A percentile compares a stretch with the other conserved stretches of the same genome.
Evolutionary conservation across 164 flowering plant genomes (phyloP).

Genomic region (Piper betle): DNA sequence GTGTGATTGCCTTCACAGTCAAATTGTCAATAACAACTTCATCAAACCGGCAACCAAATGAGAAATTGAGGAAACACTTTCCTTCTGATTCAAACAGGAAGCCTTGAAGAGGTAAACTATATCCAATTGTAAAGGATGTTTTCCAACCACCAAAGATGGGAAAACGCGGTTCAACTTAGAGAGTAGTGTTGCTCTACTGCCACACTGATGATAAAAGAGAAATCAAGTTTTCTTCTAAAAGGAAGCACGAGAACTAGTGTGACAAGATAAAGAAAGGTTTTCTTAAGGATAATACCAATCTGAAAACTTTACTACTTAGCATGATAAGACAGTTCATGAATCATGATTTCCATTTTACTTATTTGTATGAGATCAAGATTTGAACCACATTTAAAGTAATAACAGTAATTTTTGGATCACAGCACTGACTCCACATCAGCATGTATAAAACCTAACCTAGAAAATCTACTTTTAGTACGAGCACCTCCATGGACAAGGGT

Average conservation of each 20-base stretch:
- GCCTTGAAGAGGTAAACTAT: constrained; percentile 81
- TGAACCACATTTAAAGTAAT: too few species aligned
- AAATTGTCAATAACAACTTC: constrained; percentile 67
- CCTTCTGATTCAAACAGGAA: constrained; percentile 68
- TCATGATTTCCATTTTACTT: too few species aligned
- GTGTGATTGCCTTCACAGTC: constrained; percentile 52
- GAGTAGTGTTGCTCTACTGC: not conserved
- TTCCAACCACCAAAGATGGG: constrained; percentile 98
- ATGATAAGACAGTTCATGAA: too few species aligned
- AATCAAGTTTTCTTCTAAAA: not conserved
- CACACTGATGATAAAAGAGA: not conserved
- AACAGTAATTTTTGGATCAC: too few species aligned
- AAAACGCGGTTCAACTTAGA: constrained; percentile 71
- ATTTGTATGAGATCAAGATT: too few species aligned
- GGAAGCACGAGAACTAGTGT: too few species aligned
- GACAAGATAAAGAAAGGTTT: too few species aligned
- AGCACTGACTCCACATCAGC: not conserved
- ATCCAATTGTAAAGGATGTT: constrained; percentile 88
- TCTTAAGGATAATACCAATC: too few species aligned
- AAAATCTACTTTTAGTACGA: constrained; percentile 70
- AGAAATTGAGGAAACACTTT: constrained; percentile 59
- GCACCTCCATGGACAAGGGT: constrained; percentile 79
- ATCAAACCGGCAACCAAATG: constrained; percentile 65
- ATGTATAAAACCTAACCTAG: constrained; percentile 40
- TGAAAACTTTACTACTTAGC: too few species aligned